These are phyloP conservation scores for Heliosperma pusillum DNA, from an alignment of 148 eudicot genomes.

Conservation along the genomic window DNA sequence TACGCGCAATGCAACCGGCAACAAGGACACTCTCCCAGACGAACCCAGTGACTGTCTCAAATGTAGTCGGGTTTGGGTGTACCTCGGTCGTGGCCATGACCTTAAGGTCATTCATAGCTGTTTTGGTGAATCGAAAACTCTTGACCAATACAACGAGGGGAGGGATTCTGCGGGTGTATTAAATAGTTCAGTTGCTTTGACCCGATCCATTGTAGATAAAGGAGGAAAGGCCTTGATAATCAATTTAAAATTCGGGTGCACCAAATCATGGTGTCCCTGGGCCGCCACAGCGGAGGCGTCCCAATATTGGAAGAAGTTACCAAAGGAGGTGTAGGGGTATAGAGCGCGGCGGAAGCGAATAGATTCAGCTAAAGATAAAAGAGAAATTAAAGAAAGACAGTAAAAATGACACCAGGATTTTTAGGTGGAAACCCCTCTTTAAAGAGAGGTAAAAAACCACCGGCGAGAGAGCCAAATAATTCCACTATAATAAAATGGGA, in stretches of 20 bases:
- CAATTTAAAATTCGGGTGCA: neutral
- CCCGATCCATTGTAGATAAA: neutral
- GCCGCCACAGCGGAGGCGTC: neutral
- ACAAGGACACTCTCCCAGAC: neutral
- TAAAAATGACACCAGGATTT: too few species aligned
- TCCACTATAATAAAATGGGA: too few species aligned
- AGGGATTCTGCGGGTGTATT: too few species aligned
- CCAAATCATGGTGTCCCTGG: neutral
- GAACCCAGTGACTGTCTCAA: slow-evolving; percentile 11
- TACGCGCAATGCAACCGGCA: neutral
- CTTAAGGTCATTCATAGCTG: slow-evolving; percentile 1
- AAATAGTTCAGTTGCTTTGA: neutral
- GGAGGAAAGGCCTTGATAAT: slow-evolving; percentile 15
- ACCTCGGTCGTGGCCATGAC: neutral
- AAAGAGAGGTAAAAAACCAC: too few species aligned
- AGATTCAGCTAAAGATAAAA: too few species aligned
- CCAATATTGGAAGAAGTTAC: slow-evolving; percentile 10
- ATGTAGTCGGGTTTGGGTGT: slow-evolving; percentile 8
- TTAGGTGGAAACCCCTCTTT: too few species aligned
- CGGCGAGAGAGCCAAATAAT: too few species aligned
- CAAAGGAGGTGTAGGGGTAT: too few species aligned
- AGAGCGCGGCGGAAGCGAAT: too few species aligned
- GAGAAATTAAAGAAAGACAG: too few species aligned
- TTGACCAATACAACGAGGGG: neutral
- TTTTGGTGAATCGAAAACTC: slow-evolving; percentile 1